phyloP scores from a whole-genome alignment of 371 early-diverging fungal species.

The Syncephalastrum sp. region DNA sequence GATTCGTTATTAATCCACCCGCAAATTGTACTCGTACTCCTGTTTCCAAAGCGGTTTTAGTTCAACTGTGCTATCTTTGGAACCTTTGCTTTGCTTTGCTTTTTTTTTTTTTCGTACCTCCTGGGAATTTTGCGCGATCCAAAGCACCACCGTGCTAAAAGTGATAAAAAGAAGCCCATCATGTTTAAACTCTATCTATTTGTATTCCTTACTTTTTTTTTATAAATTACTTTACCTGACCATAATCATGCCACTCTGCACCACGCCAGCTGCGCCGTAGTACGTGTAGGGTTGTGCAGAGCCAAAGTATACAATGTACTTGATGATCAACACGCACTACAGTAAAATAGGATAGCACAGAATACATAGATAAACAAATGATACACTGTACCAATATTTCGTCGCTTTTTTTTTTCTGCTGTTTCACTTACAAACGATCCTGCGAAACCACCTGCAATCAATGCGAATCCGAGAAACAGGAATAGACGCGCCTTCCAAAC shows the following conservation, averaged over 20 bases:
- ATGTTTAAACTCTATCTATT: background rate
- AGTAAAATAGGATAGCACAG: background rate
- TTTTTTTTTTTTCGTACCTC: constrained; percentile 23
- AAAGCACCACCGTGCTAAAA: constrained; percentile 40
- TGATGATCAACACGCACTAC: constrained; percentile 71
- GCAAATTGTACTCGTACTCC: constrained; percentile 30
- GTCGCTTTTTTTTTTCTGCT: background rate
- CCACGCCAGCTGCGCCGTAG: constrained; percentile 66
- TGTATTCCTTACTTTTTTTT: background rate
- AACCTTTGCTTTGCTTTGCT: background rate
- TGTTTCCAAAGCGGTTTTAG: constrained; percentile 1
- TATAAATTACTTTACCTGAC: constrained; percentile 47
- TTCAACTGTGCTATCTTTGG: too few species aligned
- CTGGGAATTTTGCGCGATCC: constrained; percentile 49
- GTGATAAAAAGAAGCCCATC: background rate
- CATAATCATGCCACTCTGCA: constrained; percentile 73
- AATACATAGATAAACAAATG: too few species aligned
- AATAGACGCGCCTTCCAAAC: constrained; percentile 71
- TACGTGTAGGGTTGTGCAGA: constrained; percentile 58
- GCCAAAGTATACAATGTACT: constrained; percentile 63
- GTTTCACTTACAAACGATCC: constrained; percentile 64
- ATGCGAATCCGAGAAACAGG: constrained; percentile 77
- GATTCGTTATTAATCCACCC: background rate
- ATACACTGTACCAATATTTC: too few species aligned
- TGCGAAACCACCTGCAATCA: constrained; percentile 77